Base-by-base conservation (phyloP, 345 rosid genomes). In the Leavenworthia alabamica region DNA sequence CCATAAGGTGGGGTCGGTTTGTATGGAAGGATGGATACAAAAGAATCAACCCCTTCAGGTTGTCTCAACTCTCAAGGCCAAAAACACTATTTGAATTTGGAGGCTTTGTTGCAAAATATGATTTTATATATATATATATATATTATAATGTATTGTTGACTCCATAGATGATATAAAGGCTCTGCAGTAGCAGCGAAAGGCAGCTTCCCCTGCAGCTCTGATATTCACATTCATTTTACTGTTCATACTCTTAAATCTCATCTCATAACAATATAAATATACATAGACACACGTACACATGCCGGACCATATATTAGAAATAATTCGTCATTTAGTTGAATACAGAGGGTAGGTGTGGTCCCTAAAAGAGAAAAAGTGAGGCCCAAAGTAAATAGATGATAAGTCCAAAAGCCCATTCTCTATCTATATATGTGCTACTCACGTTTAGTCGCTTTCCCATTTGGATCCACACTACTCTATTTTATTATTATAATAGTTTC, bases 11-110 rank as follows among this genome's bases (percentile, higher is more conserved):
- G 86, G 86, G 66, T 67, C 80, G 59, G 40, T 23, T 52, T 77
- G 85, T 54, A 66, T 58, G 71, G 75, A 40, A 35, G 63, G 56
- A 40, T 60, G 82, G 77, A 76, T 71, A 70, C 79, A 78, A 32
- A 62, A 43, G 61, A 55, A 72, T 60, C 56, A 74, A 73, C 42
- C 77, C 24, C 15, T 6, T 52, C 61, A 70, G 74, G 74, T 56
- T 62, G 74, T 68, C 73, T 60, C 67, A 60, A 52, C 67, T 44
- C 49, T 47, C 14, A 45, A 62, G 36, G 69, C 69, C 37, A 63
- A 40, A 54, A 16, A 19, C 53, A 63, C 58, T 55, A 56, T 47
- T 20, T 28, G 16, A 19, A 56, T 37, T 62, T 53, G 27, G 26
- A 26, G n/a, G 36, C n/a, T 49, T 48, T 58, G 35, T 41, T 32